Conservation (phyloP, 345 rosid genomes). For the Populus ilicifolia region DNA sequence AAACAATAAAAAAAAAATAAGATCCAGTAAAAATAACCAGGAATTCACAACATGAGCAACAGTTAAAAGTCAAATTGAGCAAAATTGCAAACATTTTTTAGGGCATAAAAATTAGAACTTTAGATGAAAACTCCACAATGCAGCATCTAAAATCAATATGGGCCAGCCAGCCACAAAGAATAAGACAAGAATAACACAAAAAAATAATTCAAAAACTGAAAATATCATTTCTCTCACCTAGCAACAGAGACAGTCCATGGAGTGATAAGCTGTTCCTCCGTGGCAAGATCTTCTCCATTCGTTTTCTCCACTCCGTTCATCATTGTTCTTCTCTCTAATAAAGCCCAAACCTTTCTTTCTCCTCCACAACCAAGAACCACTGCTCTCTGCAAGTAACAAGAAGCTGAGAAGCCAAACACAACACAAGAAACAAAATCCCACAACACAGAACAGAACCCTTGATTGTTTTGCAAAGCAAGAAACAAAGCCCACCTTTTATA, state of each 20-base stretch:
- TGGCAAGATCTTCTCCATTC: slow-evolving; percentile 76
- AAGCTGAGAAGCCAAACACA: slow-evolving; percentile 2
- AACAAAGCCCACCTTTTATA: slow-evolving; percentile 18
- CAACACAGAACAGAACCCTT: not conserved
- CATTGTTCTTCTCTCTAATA: slow-evolving; percentile 29
- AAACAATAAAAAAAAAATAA: not conserved
- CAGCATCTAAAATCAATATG: not conserved
- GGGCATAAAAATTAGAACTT: not conserved
- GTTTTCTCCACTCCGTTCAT: slow-evolving; percentile 49
- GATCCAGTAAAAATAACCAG: too few relatives aligned
- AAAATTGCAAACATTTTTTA: not conserved
- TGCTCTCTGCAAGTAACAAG: slow-evolving; percentile 23
- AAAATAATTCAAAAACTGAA: not conserved
- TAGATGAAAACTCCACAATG: not conserved
- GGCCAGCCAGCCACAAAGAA: too few relatives aligned
- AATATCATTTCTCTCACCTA: slow-evolving; percentile 44
- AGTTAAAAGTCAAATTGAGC: not conserved
- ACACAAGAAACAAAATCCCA: slow-evolving; percentile 6
- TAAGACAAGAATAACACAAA: not conserved
- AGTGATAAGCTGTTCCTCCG: slow-evolving; percentile 80
- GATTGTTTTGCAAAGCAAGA: not conserved
- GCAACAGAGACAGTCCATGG: slow-evolving; percentile 91
- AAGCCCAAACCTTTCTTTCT: slow-evolving; percentile 27
- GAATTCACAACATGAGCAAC: not conserved
- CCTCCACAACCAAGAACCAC: slow-evolving; percentile 17